Conservation (phyloP, 495 filamentous ascomycete species). For the Hypoxylon crocopeplum region DNA sequence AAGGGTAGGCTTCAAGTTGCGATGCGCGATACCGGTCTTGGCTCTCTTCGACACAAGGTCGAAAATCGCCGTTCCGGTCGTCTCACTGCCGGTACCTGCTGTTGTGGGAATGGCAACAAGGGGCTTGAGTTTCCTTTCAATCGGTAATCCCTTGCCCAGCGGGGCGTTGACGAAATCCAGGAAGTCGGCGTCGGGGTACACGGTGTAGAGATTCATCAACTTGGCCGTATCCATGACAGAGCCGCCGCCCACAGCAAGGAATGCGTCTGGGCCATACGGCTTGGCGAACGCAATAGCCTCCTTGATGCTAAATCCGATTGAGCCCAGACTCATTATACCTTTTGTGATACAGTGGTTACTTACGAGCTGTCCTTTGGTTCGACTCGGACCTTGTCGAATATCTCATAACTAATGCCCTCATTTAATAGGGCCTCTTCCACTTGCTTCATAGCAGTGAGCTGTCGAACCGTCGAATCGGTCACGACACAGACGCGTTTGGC, state of each 20-base stretch:
- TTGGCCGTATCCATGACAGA: conserved; percentile 97
- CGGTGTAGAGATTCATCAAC: conserved; percentile 94
- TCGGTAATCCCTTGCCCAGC: conserved; percentile 84
- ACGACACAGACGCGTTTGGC: conserved; percentile 87
- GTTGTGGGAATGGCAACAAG: conserved; percentile 95
- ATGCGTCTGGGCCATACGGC: conserved; percentile 80
- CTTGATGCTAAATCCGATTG: conserved; percentile 64
- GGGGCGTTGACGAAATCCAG: conserved; percentile 98
- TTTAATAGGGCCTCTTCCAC: conserved; percentile 75
- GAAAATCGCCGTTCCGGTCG: conserved; percentile 97
- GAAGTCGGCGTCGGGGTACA: conserved; percentile 87
- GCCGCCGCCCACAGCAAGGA: conserved; percentile 88
- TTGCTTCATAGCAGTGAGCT: conserved; percentile 84
- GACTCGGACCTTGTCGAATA: conserved; percentile 78
- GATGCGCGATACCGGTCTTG: conserved; percentile 95
- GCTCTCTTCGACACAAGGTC: conserved; percentile 86
- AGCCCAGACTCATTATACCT: neutral
- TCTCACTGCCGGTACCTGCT: conserved; percentile 93
- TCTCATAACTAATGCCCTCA: conserved; percentile 79
- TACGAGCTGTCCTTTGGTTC: conserved; percentile 95
- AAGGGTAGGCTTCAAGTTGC: conserved; percentile 91
- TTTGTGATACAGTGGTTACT: conserved; percentile 34
- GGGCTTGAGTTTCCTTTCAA: conserved; percentile 78
- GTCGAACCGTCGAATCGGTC: conserved; percentile 79
- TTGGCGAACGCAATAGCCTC: conserved; percentile 87